phyloP scores from a whole-genome alignment of 345 rosid genomes.

The Cardamine resedifolia region DNA sequence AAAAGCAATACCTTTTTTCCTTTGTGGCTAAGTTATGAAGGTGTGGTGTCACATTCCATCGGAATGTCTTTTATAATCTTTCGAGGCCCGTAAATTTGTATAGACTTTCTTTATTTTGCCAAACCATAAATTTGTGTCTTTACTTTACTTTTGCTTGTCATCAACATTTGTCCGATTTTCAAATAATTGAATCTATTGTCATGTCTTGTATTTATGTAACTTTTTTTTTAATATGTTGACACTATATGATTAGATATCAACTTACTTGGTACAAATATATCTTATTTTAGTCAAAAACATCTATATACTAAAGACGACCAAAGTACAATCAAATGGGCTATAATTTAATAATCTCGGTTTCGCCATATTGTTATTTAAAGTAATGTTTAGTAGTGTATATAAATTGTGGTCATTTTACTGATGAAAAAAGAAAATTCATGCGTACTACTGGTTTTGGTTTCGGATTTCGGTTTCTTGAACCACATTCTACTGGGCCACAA shows the following conservation, averaged over 20 bases:
- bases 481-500: neutral
- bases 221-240: neutral
- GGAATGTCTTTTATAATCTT: conserved; percentile 31
- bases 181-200: neutral
- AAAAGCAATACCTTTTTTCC: conserved; percentile 30
- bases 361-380: neutral
- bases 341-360: neutral
- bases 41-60: conserved; percentile 37
- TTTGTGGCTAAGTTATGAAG: conserved; percentile 38
- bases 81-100: conserved; percentile 4
- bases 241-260: conserved; percentile 18
- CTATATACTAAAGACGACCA: neutral
- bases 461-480: neutral
- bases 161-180: conserved; percentile 23
- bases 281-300: neutral
- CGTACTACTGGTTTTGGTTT: neutral
- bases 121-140: conserved; percentile 4
- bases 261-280: conserved; percentile 5
- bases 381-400: neutral
- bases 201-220: neutral
- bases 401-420: neutral
- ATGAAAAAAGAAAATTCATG: neutral
- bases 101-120: neutral
- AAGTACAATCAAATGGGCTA: neutral
- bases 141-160: conserved; percentile 20